These are phyloP conservation scores for Mortierella sp. DNA, from an alignment of 371 early-diverging fungal genomes.

Conservation along the genomic window DNA sequence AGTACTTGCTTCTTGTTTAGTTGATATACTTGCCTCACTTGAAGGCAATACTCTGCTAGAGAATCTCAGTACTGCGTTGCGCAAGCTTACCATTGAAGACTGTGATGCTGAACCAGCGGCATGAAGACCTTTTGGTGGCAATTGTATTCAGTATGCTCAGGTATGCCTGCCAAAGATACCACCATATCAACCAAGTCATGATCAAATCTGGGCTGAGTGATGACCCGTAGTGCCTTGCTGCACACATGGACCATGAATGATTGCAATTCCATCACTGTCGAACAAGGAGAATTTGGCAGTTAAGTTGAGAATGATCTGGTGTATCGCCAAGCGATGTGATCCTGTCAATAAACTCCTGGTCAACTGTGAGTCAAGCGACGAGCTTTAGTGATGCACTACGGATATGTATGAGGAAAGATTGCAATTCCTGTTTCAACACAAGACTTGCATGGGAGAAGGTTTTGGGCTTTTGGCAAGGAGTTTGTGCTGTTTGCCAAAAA, in stretches of 20 bases:
- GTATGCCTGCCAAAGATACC: not conserved
- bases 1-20: not conserved
- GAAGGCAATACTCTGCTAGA: no score
- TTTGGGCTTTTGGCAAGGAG: no score
- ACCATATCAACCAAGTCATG: not conserved
- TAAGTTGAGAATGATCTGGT: not conserved
- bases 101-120: not conserved
- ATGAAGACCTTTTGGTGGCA: not conserved
- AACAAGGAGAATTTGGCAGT: not conserved
- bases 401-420: not conserved
- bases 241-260: slow-evolving; percentile 7
- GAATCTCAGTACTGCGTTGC: no score
- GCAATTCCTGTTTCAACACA: no score
- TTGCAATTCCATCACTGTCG: not conserved
- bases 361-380: not conserved
- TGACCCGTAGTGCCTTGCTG: not conserved
- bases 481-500: no score
- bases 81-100: not conserved
- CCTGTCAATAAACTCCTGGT: slow-evolving; percentile 5
- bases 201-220: not conserved
- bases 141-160: not conserved
- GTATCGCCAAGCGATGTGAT: not conserved
- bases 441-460: no score
- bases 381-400: not conserved
- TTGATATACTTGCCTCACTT: not conserved